Percentiles rank a stretch among this genome's conserved stretches.
Evolutionary conservation across 2,329 filamentous ascomycete species (phyloP).

Genomic region (Aureobasidium lini): DNA sequence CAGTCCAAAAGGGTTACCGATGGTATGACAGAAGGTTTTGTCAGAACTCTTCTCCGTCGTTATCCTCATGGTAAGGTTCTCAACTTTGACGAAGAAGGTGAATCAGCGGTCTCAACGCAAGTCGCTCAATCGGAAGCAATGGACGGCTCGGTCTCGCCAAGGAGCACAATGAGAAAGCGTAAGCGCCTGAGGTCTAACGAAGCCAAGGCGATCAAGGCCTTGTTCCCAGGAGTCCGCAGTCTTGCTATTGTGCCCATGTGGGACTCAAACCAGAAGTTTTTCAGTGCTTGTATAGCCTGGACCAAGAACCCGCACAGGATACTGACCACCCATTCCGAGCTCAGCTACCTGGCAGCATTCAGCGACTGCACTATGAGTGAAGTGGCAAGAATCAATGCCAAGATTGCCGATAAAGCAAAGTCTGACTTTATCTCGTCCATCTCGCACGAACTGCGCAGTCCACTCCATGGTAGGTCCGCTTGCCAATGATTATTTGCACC

Average conservation of each 20-base stretch:
- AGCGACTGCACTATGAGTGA: conserved; percentile 34
- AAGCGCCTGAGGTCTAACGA: background rate
- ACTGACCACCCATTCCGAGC: conserved; percentile 26
- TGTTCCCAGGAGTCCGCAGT: conserved; percentile 37
- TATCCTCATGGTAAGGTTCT: conserved; percentile 30
- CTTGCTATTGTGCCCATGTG: conserved; percentile 42
- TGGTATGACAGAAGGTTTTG: conserved; percentile 18
- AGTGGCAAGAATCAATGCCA: conserved; percentile 30
- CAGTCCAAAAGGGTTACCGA: background rate
- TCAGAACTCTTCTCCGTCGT: conserved; percentile 20
- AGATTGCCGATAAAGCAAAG: conserved; percentile 39
- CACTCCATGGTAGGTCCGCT: conserved; percentile 30
- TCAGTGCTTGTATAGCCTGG: conserved; percentile 25
- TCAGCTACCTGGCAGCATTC: conserved; percentile 37
- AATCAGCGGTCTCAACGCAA: conserved; percentile 17
- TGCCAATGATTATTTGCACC: conserved; percentile 21
- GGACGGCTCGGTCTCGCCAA: background rate
- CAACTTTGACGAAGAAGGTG: conserved; percentile 25
- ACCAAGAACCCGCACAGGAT: conserved; percentile 34
- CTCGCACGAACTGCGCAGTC: conserved; percentile 43
- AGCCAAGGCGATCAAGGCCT: background rate
- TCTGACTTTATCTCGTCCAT: conserved; percentile 44
- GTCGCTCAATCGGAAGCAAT: conserved; percentile 9
- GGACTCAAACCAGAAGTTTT: conserved; percentile 30
- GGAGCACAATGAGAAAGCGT: background rate